phyloP scores from a whole-genome alignment of 2,329 filamentous ascomycete species.

The Macrophomina tecta region DNA sequence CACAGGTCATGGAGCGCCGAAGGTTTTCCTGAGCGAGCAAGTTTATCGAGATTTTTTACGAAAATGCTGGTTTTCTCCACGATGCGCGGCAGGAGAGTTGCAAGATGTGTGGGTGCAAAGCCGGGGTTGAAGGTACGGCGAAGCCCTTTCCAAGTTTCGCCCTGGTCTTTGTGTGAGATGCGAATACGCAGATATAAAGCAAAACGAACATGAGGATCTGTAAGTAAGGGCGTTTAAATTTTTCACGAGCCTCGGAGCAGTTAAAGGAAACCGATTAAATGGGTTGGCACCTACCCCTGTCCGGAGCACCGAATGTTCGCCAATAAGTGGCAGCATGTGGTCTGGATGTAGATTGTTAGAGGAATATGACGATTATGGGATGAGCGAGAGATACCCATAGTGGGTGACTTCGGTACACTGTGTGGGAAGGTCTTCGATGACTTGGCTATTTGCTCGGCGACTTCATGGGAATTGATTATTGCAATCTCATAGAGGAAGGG shows the following conservation, averaged over 20 bases:
- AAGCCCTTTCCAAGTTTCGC: slow-evolving; percentile 30
- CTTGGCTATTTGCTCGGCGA: slow-evolving; percentile 44
- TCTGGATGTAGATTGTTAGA: neutral
- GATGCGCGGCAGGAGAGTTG: slow-evolving; percentile 32
- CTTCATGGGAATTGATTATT: slow-evolving; percentile 39
- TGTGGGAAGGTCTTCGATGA: slow-evolving; percentile 39
- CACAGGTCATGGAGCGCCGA: slow-evolving; percentile 15
- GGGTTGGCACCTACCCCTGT: slow-evolving; percentile 31
- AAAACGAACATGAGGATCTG: no score
- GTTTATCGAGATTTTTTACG: slow-evolving; percentile 22
- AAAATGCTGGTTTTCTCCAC: slow-evolving; percentile 36
- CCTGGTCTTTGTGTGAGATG: slow-evolving; percentile 2
- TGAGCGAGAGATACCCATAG: slow-evolving; percentile 32
- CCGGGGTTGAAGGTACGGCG: slow-evolving; percentile 34
- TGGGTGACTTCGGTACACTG: slow-evolving; percentile 43
- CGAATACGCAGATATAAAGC: no score
- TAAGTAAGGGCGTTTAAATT: neutral
- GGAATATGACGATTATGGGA: neutral
- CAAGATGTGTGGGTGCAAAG: slow-evolving; percentile 34
- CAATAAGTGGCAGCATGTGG: slow-evolving; percentile 34
- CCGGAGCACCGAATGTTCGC: slow-evolving; percentile 38
- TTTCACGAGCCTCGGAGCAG: no score
- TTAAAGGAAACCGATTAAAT: no score
- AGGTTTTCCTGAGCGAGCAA: neutral
- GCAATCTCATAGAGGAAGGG: slow-evolving; percentile 37